A percentile compares a stretch with the other conserved stretches of the same genome.
phyloP scores from a whole-genome alignment of 208 protist species.

The Leishmania guyanensis region DNA sequence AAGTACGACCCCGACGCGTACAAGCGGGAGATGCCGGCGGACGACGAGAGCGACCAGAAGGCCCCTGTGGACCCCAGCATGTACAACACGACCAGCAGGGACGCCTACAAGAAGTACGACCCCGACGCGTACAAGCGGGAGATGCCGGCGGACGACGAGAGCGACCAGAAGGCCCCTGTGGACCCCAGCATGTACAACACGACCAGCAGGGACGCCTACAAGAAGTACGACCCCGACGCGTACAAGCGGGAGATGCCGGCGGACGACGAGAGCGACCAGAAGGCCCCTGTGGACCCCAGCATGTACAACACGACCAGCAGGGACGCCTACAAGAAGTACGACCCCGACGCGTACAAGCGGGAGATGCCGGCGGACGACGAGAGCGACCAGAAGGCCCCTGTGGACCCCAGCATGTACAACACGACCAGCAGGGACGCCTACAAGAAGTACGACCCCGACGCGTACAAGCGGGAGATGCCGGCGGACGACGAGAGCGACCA shows the following conservation, averaged over 20 bases:
- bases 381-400: constrained; percentile 4
- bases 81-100: constrained; percentile 44
- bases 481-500: too few relatives aligned
- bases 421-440: constrained; percentile 36
- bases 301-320: constrained; percentile 32
- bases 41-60: constrained; percentile 15
- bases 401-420: constrained; percentile 49
- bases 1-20: constrained; percentile 46
- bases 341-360: not conserved
- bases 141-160: constrained; percentile 10
- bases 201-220: constrained; percentile 7
- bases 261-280: not conserved
- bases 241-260: constrained; percentile 36
- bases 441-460: constrained; percentile 17
- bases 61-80: constrained; percentile 32
- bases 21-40: constrained; percentile 22
- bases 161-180: constrained; percentile 16
- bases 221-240: constrained; percentile 15
- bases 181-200: constrained; percentile 36
- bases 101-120: constrained; percentile 47
- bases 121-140: constrained; percentile 44
- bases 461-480: not conserved
- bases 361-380: constrained; percentile 7
- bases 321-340: constrained; percentile 10
- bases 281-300: constrained; percentile 36